A percentile compares a stretch with the other conserved stretches of the same genome.
Evolutionary conservation across 1,139 yeast species (phyloP).

Genomic region (Geotrichum cucujoidarum): DNA sequence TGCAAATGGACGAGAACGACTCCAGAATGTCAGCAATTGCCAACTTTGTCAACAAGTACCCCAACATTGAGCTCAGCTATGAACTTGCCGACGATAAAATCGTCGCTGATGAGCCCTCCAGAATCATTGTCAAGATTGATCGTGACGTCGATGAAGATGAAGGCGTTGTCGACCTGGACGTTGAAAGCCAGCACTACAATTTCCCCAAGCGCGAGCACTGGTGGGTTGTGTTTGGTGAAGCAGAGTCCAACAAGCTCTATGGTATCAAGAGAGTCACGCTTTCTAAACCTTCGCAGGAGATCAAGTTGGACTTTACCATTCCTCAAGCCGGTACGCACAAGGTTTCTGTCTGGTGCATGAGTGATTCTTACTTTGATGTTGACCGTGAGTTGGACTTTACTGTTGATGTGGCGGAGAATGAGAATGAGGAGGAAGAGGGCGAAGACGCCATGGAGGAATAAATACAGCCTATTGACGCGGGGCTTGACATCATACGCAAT

Average conservation of each 20-base stretch:
- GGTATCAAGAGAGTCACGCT: slow-evolving; percentile 68
- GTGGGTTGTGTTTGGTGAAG: slow-evolving; percentile 82
- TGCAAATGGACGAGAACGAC: slow-evolving; percentile 46
- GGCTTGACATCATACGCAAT: neutral
- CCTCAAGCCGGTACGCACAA: slow-evolving; percentile 58
- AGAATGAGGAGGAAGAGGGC: slow-evolving; percentile 30
- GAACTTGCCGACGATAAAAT: slow-evolving; percentile 42
- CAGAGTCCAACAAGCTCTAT: slow-evolving; percentile 53
- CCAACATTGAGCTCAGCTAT: slow-evolving; percentile 71
- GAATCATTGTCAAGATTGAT: slow-evolving; percentile 50
- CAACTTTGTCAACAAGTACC: slow-evolving; percentile 81
- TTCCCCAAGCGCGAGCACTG: slow-evolving; percentile 55
- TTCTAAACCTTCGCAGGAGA: slow-evolving; percentile 48
- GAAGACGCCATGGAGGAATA: slow-evolving; percentile 11
- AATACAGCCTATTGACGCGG: no score
- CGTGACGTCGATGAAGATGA: slow-evolving; percentile 63
- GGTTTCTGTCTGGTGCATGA: slow-evolving; percentile 75
- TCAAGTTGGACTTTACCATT: slow-evolving; percentile 53
- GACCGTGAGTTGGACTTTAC: slow-evolving; percentile 70
- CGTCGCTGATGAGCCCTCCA: slow-evolving; percentile 45
- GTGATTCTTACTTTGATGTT: slow-evolving; percentile 87
- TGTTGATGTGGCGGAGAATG: slow-evolving; percentile 42
- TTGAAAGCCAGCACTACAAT: slow-evolving; percentile 56
- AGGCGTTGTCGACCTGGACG: slow-evolving; percentile 45
- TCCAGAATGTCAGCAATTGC: slow-evolving; percentile 61